Evolutionary conservation across 2,329 filamentous ascomycete genomes (phyloP), one percentile per base, ranked within the genome.

Genomic region (Cladosporium sp.): DNA sequence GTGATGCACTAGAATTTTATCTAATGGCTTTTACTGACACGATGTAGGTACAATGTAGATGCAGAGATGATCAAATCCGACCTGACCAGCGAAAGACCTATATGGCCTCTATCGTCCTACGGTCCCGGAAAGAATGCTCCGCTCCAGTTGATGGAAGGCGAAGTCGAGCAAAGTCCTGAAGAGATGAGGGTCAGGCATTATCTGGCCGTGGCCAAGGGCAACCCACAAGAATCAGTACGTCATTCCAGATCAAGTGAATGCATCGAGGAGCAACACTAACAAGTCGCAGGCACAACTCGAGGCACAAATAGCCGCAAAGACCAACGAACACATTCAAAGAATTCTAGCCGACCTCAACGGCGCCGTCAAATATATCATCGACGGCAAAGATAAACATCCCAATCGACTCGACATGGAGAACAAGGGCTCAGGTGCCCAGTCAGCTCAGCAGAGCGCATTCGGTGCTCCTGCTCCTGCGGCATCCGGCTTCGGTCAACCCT

Each of bases 101-200:
- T 84, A 79, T 97, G 92, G 89, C 87, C 94, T 4, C 82, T 97
- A 22, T 96, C 92, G 1, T 83, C 88, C 20, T 97, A 96, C 73
- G 90, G 87, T 0, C 92, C 92, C 0, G 88, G 88, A 3, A 82
- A 79, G 67, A 84, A 92, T 66, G 85, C 88, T 1, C 92, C 92
- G 0, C 84, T 85, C 17, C 91, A 96, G 73, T 80, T 97, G 1
- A 92, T 96, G 67, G 91, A 91, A 55, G 92, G 91, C 1, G 80
- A 84, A 5, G 83, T 92, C 17, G 93, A 97, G 72, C 88, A 92
- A 72, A 96, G 91, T 68, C 88, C 89, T 40, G 93, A 97, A 72
- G 93, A 97, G 74, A 83, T 96, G 71, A 84, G 92, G 51, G 71
- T 92, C 28, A 76, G 79, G 20, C 87, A 91, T 69, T 92, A 93